These are phyloP conservation scores for Fusarium denticulatum DNA, from an alignment of 2,329 filamentous ascomycete genomes.

Conservation along the genomic window DNA sequence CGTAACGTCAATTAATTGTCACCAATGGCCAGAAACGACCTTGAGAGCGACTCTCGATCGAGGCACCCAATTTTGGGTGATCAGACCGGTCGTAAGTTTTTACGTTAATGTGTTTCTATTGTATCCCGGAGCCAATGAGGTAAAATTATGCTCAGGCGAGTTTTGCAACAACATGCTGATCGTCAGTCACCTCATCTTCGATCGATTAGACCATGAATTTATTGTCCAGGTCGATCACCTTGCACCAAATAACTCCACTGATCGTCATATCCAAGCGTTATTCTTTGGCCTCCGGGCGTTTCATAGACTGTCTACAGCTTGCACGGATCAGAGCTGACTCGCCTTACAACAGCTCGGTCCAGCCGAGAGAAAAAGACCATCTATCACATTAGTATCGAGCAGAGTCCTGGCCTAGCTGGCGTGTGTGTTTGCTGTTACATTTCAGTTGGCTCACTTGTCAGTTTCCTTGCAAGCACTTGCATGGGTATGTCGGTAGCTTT, in stretches of 20 bases:
- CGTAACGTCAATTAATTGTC: not conserved
- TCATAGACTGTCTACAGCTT: not conserved
- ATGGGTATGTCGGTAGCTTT: constrained; percentile 4
- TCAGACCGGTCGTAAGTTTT: constrained; percentile 23
- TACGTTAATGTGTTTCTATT: not conserved
- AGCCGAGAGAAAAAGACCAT: not conserved
- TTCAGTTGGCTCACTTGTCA: constrained; percentile 17
- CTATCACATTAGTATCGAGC: not conserved
- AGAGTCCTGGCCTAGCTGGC: not conserved
- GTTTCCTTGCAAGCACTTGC: not conserved
- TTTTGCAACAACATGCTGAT: constrained; percentile 4
- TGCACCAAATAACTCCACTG: constrained; percentile 9
- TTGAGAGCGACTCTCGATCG: not conserved
- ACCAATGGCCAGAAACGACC: not conserved
- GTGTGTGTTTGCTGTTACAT: constrained; percentile 5
- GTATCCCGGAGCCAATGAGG: not conserved
- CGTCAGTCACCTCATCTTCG: constrained; percentile 26
- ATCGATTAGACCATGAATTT: constrained; percentile 26
- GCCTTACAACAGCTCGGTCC: not conserved
- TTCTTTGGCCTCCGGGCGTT: constrained; percentile 3
- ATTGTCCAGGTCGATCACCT: constrained; percentile 2
- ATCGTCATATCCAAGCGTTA: constrained; percentile 15
- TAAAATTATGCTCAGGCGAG: not conserved
- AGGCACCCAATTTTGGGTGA: not conserved
- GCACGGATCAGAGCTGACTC: constrained; percentile 12